Percentiles rank a stretch among this genome's conserved stretches.
phyloP scores from a whole-genome alignment of 2,329 filamentous ascomycete genomes.

The Clarireedia sp. region DNA sequence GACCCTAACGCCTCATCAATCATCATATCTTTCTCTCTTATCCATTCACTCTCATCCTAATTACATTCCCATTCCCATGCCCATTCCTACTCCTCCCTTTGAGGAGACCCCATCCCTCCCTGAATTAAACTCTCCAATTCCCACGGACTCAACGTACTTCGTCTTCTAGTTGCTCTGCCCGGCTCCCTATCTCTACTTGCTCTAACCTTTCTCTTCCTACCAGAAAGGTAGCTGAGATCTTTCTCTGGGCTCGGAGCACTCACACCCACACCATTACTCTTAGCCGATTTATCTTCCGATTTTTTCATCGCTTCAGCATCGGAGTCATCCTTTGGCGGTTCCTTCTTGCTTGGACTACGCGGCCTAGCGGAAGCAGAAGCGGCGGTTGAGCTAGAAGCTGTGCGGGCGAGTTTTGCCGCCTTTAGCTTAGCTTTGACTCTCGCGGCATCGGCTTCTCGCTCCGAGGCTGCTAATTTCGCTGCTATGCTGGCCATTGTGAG shows the following conservation, averaged over 20 bases:
- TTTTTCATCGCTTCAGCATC: constrained; percentile 19
- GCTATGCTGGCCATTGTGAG: constrained; percentile 55
- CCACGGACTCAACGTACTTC: constrained; percentile 68
- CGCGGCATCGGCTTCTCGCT: constrained; percentile 55
- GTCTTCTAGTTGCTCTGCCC: constrained; percentile 49
- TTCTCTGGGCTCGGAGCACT: constrained; percentile 6
- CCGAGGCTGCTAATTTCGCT: constrained; percentile 55
- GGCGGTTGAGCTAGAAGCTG: not conserved
- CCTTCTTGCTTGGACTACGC: constrained; percentile 1
- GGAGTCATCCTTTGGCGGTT: not conserved
- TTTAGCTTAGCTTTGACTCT: constrained; percentile 55
- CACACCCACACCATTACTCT: constrained; percentile 1
- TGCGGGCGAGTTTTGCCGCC: constrained; percentile 38
- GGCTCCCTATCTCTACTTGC: constrained; percentile 27
- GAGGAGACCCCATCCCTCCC: constrained; percentile 26
- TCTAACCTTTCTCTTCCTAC: constrained; percentile 34
- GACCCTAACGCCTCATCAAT: not conserved
- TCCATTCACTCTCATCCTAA: not conserved
- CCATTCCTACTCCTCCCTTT: not conserved
- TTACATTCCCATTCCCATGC: no score
- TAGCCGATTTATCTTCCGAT: constrained; percentile 17
- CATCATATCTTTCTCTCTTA: not conserved
- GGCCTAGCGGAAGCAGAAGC: not conserved
- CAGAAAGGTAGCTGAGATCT: constrained; percentile 8
- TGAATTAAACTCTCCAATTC: constrained; percentile 61